Evolutionary conservation across 805 yeast genomes (phyloP), one percentile per base, ranked within the genome.

Genomic region (Torulaspora franciscae): DNA sequence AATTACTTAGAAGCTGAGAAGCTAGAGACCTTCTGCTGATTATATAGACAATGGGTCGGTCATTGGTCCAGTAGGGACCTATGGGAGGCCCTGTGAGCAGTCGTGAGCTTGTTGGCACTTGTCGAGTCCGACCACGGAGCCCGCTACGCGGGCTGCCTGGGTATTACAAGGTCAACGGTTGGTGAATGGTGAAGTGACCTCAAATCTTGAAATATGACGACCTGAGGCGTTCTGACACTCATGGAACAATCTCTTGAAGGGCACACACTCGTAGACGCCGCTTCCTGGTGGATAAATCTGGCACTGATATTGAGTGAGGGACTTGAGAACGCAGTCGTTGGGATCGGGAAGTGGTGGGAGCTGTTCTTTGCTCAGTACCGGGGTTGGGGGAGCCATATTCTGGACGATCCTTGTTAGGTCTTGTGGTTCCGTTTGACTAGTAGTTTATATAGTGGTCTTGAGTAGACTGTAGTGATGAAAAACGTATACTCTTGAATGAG

Each of bases 361-460:
- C 32, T 48, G 46, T 19, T 65, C 70, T 24, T 64, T 46, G 2
- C 66, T 52, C 39, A 70, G 68, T 2, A 75, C 69, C 0, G 76
- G 76, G n/a, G 76, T 64, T 7, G 75, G 72, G 1, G 79, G 80
- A 0, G 79, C 77, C 79, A 75, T 74, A 19, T 19, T 5, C 5
- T 19, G 22, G 22, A 19, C 22, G 22, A 19, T 19, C 22, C 27
- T 24, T 10, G 34, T 22, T 22, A 26, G 30, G 15, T 42, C 14
- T 42, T 14, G 34, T 10, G 7, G 19, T 32, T 40, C 14, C 5
- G 22, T 19, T 5, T 19, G 22, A 11, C 13, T 7, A 9, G 29
- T 24, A n/a, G 40, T 32, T n/a, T 23, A 23, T 30, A 25, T 26
- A 11, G 23, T 13, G 27, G 40, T 26, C 13, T 14, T 24, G 40